Base-by-base conservation (phyloP, 192 early-diverging fungal species). In the Entomortierella parvispora region DNA sequence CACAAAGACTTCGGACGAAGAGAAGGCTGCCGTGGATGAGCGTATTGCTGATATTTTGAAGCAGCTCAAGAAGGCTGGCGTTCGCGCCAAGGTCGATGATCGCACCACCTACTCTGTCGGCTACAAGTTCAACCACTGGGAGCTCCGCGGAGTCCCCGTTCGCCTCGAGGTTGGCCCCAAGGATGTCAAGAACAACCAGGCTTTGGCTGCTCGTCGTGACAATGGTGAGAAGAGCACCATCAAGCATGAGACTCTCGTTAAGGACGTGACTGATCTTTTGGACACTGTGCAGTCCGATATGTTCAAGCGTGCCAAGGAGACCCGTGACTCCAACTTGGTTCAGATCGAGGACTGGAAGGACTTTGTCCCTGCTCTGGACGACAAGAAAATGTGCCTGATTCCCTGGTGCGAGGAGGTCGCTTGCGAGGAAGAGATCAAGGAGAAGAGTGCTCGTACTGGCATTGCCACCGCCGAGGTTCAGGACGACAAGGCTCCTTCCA, bases 61-160 rank as follows among this genome's bases (percentile, higher is more conserved):
- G 22, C 86, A 80, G 23, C 82, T 98, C 68, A 89, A 91, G 67
- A 80, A 70, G 49, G 86, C 76, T 33, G 95, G 95, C 52, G 82
- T 98, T 32, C 87, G 93, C 20, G 92, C 88, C 62, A 92, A 94
- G 69, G 75, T 89, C 9, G 96, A 98, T 72, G 54, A 86, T 49
- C 85, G 96, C 49, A 89, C 94, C 23, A 90, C 88, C 72, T 93
- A 95, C 89, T 93, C 94, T 29, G 93, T 96, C 58, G 97, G 96
- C 15, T 95, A 90, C 89, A 99, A 99, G 85, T 99, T 94, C 92
- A 98, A 94, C 88, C 96, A 99, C 86, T 99, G 98, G 98, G 97
- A 99, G 80, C 78, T 98, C 58, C 86, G 95, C 81, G 98, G 98
- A 82, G 95, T 97, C 68, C 98, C 98, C 33, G 63, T 99, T 64